Conservation (phyloP, 2,329 filamentous ascomycete genomes). For the Claviceps digitariae region DNA sequence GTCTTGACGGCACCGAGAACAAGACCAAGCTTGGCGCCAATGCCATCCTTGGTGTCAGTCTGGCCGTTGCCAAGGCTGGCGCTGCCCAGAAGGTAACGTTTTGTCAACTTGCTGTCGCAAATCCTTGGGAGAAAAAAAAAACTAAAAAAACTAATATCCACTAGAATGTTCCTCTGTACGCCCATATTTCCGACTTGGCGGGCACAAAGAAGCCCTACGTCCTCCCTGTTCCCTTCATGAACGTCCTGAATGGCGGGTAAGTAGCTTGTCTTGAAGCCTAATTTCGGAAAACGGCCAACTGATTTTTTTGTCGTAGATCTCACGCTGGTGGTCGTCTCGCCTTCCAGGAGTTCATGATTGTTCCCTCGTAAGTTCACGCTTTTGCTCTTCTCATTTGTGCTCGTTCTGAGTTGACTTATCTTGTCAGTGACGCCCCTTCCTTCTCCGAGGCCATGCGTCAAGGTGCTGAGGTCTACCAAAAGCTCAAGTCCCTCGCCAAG, state of each 20-base stretch:
- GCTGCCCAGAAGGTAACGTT: slow-evolving; percentile 62
- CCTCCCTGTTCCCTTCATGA: slow-evolving; percentile 84
- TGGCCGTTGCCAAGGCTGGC: slow-evolving; percentile 79
- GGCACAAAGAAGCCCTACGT: slow-evolving; percentile 88
- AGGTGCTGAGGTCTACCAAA: slow-evolving; percentile 95
- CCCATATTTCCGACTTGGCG: slow-evolving; percentile 75
- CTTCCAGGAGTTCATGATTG: slow-evolving; percentile 96
- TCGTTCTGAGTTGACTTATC: slow-evolving; percentile 4
- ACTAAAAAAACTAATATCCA: neutral
- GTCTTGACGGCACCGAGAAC: slow-evolving; percentile 73
- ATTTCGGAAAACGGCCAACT: neutral
- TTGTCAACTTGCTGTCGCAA: neutral
- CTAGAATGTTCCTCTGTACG: slow-evolving; percentile 68
- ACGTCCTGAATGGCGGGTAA: slow-evolving; percentile 70
- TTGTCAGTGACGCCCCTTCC: slow-evolving; percentile 57
- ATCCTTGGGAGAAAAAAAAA: neutral
- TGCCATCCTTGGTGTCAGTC: slow-evolving; percentile 71
- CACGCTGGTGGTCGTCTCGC: slow-evolving; percentile 93
- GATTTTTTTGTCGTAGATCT: slow-evolving; percentile 38
- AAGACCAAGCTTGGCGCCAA: slow-evolving; percentile 84
- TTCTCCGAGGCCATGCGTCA: slow-evolving; percentile 96
- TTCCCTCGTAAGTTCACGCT: slow-evolving; percentile 50
- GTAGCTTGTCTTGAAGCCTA: slow-evolving; percentile 7
- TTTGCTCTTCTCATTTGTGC: neutral
- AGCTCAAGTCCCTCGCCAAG: slow-evolving; percentile 93